A percentile compares a stretch with the other conserved stretches of the same genome.
Conservation (phyloP, 306 rosid genomes). For the Prunus campanulata region DNA sequence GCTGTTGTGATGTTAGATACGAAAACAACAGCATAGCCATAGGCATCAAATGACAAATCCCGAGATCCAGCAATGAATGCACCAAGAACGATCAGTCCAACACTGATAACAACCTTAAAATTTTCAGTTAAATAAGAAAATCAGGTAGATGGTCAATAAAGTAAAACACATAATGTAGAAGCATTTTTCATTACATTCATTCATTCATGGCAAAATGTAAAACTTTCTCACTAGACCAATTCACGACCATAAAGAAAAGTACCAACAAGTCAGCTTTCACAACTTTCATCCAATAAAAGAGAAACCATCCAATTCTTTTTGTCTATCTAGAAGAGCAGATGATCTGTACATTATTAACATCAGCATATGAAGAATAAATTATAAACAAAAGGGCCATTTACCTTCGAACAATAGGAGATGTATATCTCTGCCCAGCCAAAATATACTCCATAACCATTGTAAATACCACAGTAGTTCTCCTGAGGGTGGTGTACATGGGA, state of each 20-base stretch:
- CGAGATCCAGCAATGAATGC: conserved; percentile 94
- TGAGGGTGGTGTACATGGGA: conserved; percentile 96
- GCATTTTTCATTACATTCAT: neutral
- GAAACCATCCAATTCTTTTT: neutral
- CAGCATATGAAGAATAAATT: neutral
- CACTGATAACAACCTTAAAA: conserved; percentile 86
- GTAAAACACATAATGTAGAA: conserved; percentile 8
- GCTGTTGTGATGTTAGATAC: conserved; percentile 85
- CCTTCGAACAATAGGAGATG: conserved; percentile 77
- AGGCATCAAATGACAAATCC: conserved; percentile 81
- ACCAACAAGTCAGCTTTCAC: neutral
- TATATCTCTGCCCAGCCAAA: conserved; percentile 74
- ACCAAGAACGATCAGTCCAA: conserved; percentile 85
- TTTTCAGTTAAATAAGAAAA: conserved; percentile 69
- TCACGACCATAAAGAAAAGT: neutral
- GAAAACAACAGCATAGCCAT: conserved; percentile 87
- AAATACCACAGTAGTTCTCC: conserved; percentile 93
- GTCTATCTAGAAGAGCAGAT: conserved; percentile 10
- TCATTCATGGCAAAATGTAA: no score
- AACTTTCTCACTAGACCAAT: neutral
- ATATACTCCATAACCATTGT: conserved; percentile 82
- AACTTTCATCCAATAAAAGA: neutral
- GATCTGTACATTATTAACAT: neutral
- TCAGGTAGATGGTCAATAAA: conserved; percentile 43
- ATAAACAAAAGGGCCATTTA: conserved; percentile 32